Percentiles rank a stretch among this genome's conserved stretches.
These are phyloP conservation scores for Xylaria scruposa DNA, from an alignment of 495 filamentous ascomycete genomes.

Conservation along the genomic window DNA sequence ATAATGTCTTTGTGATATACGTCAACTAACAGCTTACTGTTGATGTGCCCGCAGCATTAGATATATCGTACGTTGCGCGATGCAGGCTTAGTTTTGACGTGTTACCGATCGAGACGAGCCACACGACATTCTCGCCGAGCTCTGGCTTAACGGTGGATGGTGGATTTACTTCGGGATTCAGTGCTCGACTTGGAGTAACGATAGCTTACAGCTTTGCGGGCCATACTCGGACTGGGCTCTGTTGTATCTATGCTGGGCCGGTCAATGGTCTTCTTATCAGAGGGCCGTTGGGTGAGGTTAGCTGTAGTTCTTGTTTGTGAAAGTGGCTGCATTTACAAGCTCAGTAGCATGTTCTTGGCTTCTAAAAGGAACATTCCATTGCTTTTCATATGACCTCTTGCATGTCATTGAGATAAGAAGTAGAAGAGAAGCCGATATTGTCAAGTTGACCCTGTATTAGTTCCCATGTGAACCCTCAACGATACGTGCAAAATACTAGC, in stretches of 20 bases:
- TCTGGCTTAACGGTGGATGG: neutral
- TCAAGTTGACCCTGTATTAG: neutral
- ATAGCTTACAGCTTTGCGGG: neutral
- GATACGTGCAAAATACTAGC: neutral
- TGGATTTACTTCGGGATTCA: neutral
- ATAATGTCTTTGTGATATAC: neutral
- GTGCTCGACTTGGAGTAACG: neutral
- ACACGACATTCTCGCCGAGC: neutral
- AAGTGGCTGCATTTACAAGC: neutral
- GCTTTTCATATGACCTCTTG: neutral
- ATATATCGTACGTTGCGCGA: slow-evolving; percentile 7
- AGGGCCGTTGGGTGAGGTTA: neutral
- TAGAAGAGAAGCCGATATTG: neutral
- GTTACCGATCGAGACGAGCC: neutral
- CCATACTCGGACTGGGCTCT: neutral
- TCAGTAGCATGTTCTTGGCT: neutral
- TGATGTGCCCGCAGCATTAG: neutral
- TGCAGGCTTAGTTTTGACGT: neutral
- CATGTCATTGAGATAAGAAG: neutral
- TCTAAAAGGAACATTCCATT: neutral
- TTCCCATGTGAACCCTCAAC: neutral
- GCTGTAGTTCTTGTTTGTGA: neutral
- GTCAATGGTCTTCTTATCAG: neutral
- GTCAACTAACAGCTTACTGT: slow-evolving; percentile 17
- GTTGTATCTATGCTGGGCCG: neutral